These are phyloP conservation scores for Grigorovia yakushimaensis DNA, from an alignment of 805 yeast species.

Conservation along the genomic window DNA sequence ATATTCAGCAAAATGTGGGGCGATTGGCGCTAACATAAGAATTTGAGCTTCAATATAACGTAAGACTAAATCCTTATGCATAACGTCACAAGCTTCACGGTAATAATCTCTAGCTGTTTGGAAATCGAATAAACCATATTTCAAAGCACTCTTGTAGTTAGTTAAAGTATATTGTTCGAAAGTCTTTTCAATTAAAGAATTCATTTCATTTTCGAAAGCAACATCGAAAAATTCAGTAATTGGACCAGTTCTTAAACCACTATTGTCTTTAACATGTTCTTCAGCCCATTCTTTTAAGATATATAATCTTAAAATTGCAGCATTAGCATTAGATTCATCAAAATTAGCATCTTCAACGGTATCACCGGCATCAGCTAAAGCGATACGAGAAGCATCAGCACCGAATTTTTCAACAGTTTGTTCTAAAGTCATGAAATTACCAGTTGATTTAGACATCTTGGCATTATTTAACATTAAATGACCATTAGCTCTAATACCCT, in stretches of 20 bases:
- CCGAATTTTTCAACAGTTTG: slow-evolving; percentile 84
- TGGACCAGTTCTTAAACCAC: slow-evolving; percentile 45
- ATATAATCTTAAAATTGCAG: slow-evolving; percentile 88
- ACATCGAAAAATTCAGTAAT: slow-evolving; percentile 62
- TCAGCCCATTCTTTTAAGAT: slow-evolving; percentile 95
- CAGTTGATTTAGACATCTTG: slow-evolving; percentile 96
- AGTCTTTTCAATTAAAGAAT: slow-evolving; percentile 64
- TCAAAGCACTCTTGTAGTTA: slow-evolving; percentile 80
- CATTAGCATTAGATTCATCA: slow-evolving; percentile 93
- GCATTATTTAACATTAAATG: slow-evolving; percentile 91
- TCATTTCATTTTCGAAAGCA: slow-evolving; percentile 93
- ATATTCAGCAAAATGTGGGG: slow-evolving; percentile 93
- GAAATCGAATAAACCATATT: slow-evolving; percentile 85
- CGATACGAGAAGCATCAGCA: slow-evolving; percentile 95
- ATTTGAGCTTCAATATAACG: slow-evolving; percentile 83
- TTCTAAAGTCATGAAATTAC: slow-evolving; percentile 87
- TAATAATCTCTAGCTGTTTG: slow-evolving; percentile 94
- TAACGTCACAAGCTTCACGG: slow-evolving; percentile 60
- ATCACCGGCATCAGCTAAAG: slow-evolving; percentile 98
- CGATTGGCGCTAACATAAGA: slow-evolving; percentile 77
- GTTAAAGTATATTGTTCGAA: slow-evolving; percentile 61
- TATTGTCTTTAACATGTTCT: slow-evolving; percentile 47
- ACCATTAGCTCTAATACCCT: slow-evolving; percentile 89
- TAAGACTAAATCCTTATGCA: slow-evolving; percentile 76
- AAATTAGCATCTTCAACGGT: slow-evolving; percentile 95